A percentile compares a stretch with the other conserved stretches of the same genome.
These are phyloP conservation scores for Acanthamoeba healyi DNA, from an alignment of 208 protist species.

Conservation along the genomic window DNA sequence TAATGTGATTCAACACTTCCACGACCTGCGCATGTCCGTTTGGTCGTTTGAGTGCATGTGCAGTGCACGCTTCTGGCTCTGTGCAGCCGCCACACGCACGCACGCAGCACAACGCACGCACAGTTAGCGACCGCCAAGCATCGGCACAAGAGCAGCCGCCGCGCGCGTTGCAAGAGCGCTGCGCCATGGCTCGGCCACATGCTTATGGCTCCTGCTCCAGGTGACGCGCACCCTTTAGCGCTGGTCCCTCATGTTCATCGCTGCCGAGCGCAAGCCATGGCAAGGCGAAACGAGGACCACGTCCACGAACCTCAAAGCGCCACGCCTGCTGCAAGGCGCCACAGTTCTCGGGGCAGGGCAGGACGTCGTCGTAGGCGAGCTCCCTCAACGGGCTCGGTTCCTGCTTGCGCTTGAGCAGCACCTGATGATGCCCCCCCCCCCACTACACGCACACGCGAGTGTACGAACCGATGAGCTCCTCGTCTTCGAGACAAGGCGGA, in stretches of 20 bases:
- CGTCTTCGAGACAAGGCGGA: not conserved
- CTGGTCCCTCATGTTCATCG: not conserved
- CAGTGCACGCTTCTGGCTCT: no score
- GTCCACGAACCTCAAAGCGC: not conserved
- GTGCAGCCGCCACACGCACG: no score
- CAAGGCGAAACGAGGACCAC: not conserved
- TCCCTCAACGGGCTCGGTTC: not conserved
- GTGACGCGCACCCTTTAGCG: no score
- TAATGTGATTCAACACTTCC: constrained; percentile 83
- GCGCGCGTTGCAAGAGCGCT: no score
- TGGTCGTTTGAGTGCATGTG: no score
- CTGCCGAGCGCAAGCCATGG: not conserved
- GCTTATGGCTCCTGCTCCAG: not conserved
- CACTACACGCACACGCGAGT: not conserved
- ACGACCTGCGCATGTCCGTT: no score
- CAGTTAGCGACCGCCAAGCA: no score
- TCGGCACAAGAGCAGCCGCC: no score
- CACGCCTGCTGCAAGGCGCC: not conserved
- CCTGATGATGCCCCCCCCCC: no score
- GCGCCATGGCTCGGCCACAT: not conserved
- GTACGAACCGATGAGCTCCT: no score
- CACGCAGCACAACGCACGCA: no score
- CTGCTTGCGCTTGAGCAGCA: not conserved
- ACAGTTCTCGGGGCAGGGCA: not conserved
- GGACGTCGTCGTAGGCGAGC: not conserved